Evolutionary conservation across 2,329 filamentous ascomycete species (phyloP).

Genomic region (Claviceps capensis): DNA sequence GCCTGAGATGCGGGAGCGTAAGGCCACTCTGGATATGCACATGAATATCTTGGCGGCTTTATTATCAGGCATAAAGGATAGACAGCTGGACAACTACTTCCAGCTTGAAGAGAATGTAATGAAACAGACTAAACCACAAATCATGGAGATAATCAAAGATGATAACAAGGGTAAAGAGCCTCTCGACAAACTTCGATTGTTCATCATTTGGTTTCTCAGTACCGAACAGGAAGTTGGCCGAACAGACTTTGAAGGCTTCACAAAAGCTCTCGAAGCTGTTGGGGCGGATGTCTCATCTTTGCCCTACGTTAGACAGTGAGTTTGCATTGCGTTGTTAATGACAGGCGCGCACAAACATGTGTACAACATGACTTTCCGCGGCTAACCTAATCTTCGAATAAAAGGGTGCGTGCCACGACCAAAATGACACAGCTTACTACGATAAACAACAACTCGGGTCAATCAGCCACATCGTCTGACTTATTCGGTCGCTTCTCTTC

Average conservation of each 20-base stretch:
- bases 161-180: conserved; percentile 69
- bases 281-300: conserved; percentile 67
- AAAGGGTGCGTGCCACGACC: conserved; percentile 76
- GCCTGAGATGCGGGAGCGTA: conserved; percentile 83
- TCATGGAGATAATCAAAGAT: conserved; percentile 76
- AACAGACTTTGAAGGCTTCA: conserved; percentile 72
- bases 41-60: conserved; percentile 90
- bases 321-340: conserved; percentile 8
- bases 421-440: conserved; percentile 98
- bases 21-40: conserved; percentile 90
- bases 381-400: conserved; percentile 6
- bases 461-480: conserved; percentile 51
- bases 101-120: conserved; percentile 86
- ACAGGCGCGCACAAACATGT: not conserved
- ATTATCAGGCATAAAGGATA: conserved; percentile 72
- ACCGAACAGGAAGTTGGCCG: conserved; percentile 80
- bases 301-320: conserved; percentile 74
- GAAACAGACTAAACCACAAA: conserved; percentile 80
- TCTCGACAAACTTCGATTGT: conserved; percentile 79
- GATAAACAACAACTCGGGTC: conserved; percentile 53
- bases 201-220: conserved; percentile 94
- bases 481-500: conserved; percentile 89
- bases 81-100: conserved; percentile 92
- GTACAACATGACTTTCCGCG: not conserved
- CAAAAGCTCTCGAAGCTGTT: conserved; percentile 63